phyloP scores from a whole-genome alignment of 2,329 filamentous ascomycete genomes.

The Aspergillaceae sp. region DNA sequence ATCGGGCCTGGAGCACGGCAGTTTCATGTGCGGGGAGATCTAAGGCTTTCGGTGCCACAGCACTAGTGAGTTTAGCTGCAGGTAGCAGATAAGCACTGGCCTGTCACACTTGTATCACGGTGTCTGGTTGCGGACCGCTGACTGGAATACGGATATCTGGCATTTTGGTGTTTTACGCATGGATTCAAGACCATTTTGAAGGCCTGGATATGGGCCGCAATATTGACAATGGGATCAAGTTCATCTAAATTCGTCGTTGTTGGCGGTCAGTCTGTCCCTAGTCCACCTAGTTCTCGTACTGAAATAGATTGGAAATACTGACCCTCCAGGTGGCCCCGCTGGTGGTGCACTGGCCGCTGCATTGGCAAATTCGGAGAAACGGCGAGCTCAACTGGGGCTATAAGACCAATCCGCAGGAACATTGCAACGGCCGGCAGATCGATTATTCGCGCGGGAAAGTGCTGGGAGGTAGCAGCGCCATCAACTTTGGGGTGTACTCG shows the following conservation, averaged over 20 bases:
- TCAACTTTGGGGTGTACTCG: constrained; percentile 50
- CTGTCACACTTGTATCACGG: no score
- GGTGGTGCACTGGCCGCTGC: constrained; percentile 49
- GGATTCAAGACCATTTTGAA: no score
- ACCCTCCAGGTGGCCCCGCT: constrained; percentile 47
- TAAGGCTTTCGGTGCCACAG: no score
- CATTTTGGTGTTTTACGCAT: no score
- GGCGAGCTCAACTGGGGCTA: constrained; percentile 47
- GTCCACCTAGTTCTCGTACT: background rate
- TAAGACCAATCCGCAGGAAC: constrained; percentile 40
- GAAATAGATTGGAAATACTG: background rate
- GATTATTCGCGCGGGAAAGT: constrained; percentile 45
- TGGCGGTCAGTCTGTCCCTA: constrained; percentile 6
- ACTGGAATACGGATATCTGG: no score
- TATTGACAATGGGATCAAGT: constrained; percentile 3
- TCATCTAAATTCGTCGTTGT: constrained; percentile 11
- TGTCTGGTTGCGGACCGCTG: no score
- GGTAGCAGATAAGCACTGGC: no score
- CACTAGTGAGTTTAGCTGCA: no score
- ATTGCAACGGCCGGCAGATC: constrained; percentile 38
- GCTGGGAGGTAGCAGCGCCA: constrained; percentile 45
- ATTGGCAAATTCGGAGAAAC: constrained; percentile 42
- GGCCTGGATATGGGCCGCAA: no score
- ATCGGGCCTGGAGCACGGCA: no score
- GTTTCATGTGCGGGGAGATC: no score